Conservation (phyloP, 208 protist species). For the Crithidia expoeki region DNA sequence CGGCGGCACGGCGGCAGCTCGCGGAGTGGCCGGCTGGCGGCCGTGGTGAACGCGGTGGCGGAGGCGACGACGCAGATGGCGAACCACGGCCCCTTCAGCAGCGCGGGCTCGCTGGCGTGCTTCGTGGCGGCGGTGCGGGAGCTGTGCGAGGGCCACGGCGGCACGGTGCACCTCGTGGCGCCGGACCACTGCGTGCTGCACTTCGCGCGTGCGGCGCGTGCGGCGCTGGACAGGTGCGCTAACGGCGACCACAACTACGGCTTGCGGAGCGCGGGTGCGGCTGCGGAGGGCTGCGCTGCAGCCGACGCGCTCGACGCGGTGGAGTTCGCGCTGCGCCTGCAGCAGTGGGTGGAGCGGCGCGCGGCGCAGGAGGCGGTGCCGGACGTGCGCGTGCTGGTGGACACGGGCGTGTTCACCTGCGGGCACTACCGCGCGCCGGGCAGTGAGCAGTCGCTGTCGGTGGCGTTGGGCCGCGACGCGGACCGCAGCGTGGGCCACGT, state of each 20-base stretch:
- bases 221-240: constrained; percentile 8
- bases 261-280: no score
- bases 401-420: constrained; percentile 34
- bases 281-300: no score
- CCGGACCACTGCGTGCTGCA: constrained; percentile 35
- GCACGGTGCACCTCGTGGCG: constrained; percentile 20
- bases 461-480: constrained; percentile 37
- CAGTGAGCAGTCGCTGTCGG: constrained; percentile 27
- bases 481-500: constrained; percentile 33
- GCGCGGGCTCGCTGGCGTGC: constrained; percentile 14
- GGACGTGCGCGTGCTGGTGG: constrained; percentile 31
- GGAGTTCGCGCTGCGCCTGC: constrained; percentile 31
- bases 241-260: not conserved
- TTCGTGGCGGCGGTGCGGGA: constrained; percentile 31
- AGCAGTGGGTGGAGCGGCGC: constrained; percentile 9
- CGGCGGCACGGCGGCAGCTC: not conserved
- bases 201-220: constrained; percentile 22
- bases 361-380: constrained; percentile 11
- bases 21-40: constrained; percentile 9
- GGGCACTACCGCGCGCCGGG: constrained; percentile 16
- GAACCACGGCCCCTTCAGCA: constrained; percentile 24
- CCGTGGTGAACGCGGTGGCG: constrained; percentile 3
- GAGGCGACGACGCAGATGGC: constrained; percentile 10
- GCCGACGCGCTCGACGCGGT: constrained; percentile 25
- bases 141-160: constrained; percentile 23